Percentiles rank a stretch among this genome's conserved stretches.
Evolutionary conservation across 371 early-diverging fungal species (phyloP).

Genomic region (Saksenaea oblongispora): DNA sequence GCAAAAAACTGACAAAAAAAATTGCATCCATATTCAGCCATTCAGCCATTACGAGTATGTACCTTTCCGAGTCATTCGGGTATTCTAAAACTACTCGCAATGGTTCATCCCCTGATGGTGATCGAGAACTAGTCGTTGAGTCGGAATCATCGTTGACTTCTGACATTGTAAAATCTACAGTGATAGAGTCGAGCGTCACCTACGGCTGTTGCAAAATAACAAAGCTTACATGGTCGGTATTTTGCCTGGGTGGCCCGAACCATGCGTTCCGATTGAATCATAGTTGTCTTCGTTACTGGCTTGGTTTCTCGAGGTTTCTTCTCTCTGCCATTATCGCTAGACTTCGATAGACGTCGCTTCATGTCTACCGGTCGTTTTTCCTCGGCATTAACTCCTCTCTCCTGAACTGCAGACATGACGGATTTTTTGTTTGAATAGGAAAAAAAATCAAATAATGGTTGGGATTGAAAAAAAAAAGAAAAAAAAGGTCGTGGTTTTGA

Average conservation of each 20-base stretch:
- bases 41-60: neutral
- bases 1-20: slow-evolving; percentile 34
- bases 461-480: too few relatives aligned
- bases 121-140: slow-evolving; percentile 22
- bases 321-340: slow-evolving; percentile 10
- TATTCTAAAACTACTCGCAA: slow-evolving; percentile 41
- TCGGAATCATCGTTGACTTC: slow-evolving; percentile 31
- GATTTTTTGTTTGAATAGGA: neutral
- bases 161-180: slow-evolving; percentile 15
- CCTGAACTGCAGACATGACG: slow-evolving; percentile 4
- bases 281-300: slow-evolving; percentile 2
- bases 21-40: neutral
- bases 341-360: slow-evolving; percentile 21
- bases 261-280: slow-evolving; percentile 52
- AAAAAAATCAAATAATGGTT: too few relatives aligned
- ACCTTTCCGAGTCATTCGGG: slow-evolving; percentile 41
- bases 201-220: neutral
- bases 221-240: slow-evolving; percentile 51
- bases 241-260: slow-evolving; percentile 41
- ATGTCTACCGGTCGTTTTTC: neutral
- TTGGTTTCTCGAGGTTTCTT: slow-evolving; percentile 12
- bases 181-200: neutral
- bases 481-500: too few relatives aligned
- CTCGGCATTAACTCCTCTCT: neutral
- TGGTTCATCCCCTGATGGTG: slow-evolving; percentile 33